A percentile compares a stretch with the other conserved stretches of the same genome.
These are phyloP conservation scores for Trichoderma simmonsii DNA, from an alignment of 2,329 filamentous ascomycete species.

Conservation along the genomic window DNA sequence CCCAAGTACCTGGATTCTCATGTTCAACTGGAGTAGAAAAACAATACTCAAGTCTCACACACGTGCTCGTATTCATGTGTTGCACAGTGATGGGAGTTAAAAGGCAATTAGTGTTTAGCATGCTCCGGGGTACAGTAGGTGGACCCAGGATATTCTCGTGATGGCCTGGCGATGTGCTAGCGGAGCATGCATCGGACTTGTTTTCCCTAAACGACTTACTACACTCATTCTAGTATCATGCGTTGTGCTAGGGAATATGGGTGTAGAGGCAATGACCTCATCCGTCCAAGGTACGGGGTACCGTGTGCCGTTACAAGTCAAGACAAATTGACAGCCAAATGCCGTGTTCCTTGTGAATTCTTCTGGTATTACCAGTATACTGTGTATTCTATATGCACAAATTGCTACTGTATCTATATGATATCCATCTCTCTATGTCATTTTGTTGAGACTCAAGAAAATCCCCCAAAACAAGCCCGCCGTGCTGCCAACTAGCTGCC, in stretches of 20 bases:
- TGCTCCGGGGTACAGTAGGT: not conserved
- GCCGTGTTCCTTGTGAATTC: not conserved
- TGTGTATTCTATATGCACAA: too few relatives aligned
- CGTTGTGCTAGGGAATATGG: not conserved
- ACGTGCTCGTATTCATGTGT: not conserved
- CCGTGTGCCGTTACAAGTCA: not conserved
- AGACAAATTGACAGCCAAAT: not conserved
- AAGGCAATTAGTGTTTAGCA: not conserved
- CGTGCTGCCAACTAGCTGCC: constrained; percentile 9
- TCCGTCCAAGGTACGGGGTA: not conserved
- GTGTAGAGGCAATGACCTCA: not conserved
- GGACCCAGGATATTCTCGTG: not conserved
- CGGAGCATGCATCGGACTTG: not conserved
- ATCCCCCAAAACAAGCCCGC: constrained; percentile 11
- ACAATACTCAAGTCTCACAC: not conserved
- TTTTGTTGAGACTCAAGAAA: constrained; percentile 11
- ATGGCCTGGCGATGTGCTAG: not conserved
- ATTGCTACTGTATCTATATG: not conserved
- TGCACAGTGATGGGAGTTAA: not conserved
- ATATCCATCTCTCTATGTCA: not conserved
- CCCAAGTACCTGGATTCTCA: not conserved
- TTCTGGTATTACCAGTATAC: not conserved
- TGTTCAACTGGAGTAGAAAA: too few relatives aligned
- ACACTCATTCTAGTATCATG: not conserved
- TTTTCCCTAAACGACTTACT: not conserved